Evolutionary conservation across 129 eudicot genomes (phyloP).

Genomic region (Flaveria linearis): DNA sequence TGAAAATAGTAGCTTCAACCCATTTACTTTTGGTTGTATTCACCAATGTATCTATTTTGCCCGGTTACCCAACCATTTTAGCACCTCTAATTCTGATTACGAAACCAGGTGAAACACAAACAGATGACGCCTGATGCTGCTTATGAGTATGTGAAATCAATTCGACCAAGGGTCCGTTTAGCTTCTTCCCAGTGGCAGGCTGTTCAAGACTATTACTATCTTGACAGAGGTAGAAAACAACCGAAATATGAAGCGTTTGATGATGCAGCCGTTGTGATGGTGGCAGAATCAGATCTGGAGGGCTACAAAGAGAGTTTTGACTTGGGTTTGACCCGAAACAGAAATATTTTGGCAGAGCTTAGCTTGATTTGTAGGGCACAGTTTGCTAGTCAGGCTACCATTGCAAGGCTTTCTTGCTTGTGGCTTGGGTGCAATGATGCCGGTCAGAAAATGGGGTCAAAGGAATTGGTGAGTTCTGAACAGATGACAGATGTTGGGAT

Average conservation of each 20-base stretch:
- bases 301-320: conserved; percentile 57
- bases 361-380: conserved; percentile 58
- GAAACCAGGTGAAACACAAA: conserved; percentile 65
- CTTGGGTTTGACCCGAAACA: conserved; percentile 27
- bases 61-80: neutral
- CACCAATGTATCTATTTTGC: neutral
- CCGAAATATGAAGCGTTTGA: conserved; percentile 48
- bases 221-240: conserved; percentile 21
- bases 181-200: conserved; percentile 86
- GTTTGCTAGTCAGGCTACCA: conserved; percentile 64
- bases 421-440: conserved; percentile 55
- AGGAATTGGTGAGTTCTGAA: conserved; percentile 40
- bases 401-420: conserved; percentile 57
- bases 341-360: conserved; percentile 40
- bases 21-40: neutral
- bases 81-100: conserved; percentile 5
- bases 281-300: conserved; percentile 66
- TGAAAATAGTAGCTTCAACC: neutral
- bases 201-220: conserved; percentile 56
- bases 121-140: conserved; percentile 72
- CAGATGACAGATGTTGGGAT: conserved; percentile 41
- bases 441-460: conserved; percentile 34
- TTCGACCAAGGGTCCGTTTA: conserved; percentile 73
- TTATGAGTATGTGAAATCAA: conserved; percentile 56
- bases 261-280: conserved; percentile 60